phyloP scores from a whole-genome alignment of 495 filamentous ascomycete genomes.

The Penicillium parvum region DNA sequence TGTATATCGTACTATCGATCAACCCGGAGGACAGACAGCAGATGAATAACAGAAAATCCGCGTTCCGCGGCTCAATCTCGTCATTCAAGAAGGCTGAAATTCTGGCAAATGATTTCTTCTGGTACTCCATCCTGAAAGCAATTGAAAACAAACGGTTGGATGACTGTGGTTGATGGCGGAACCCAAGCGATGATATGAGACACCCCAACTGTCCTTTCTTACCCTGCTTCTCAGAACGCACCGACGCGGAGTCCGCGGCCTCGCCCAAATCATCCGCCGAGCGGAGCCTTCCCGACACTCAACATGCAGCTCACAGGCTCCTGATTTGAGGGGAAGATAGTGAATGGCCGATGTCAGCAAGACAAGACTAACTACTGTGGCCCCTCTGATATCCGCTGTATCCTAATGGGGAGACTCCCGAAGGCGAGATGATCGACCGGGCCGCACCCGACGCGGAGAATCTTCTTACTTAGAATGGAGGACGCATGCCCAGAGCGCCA shows the following conservation, averaged over 20 bases:
- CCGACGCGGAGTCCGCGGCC: too few relatives aligned
- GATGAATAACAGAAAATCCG: slow-evolving; percentile 39
- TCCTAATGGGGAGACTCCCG: background rate
- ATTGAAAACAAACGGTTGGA: background rate
- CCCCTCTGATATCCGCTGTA: background rate
- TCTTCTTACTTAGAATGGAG: background rate
- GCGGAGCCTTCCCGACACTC: too few relatives aligned
- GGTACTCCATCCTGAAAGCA: too few relatives aligned
- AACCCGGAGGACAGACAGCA: slow-evolving; percentile 50
- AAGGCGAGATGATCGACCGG: background rate
- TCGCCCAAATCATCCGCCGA: too few relatives aligned
- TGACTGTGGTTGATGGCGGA: background rate
- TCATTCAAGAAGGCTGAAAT: slow-evolving; percentile 23
- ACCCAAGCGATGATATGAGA: background rate
- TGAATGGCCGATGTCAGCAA: background rate
- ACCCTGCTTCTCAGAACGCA: too few relatives aligned
- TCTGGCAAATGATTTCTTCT: slow-evolving; percentile 1
- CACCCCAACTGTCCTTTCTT: too few relatives aligned
- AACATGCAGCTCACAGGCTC: too few relatives aligned
- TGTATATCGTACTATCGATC: slow-evolving; percentile 50
- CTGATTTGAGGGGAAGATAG: too few relatives aligned
- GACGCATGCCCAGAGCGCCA: slow-evolving; percentile 13
- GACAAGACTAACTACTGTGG: background rate
- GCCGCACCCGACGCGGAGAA: background rate
- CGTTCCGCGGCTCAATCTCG: slow-evolving; percentile 33